Evolutionary conservation across 179 eudicot species (phyloP), one percentile per base, ranked within the genome.

Genomic region (Camellia oleifera): DNA sequence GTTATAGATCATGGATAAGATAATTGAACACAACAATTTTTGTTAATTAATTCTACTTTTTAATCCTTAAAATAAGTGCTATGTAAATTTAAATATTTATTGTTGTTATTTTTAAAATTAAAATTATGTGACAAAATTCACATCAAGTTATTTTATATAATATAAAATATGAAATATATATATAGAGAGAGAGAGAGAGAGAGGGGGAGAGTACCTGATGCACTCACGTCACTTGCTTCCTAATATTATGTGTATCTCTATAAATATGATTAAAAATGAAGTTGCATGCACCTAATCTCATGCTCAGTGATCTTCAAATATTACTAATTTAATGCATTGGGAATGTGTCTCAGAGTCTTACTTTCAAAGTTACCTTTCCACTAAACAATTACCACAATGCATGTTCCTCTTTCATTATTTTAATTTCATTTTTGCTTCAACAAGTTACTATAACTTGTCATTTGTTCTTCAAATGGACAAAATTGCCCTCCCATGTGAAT

Each of bases 221-320:
- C 67, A 11, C 65, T 73, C 82, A 74, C 82, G 82, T 80, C 82
- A 74, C 82, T 78, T 80, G 82, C n/a, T 63, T 74, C 53, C 10
- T 44, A 56, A 9, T 57, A 57, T 9, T 9, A 57, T 57, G 13
- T 57, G 12, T 9, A 57, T 48, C 7, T 57, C 61, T 57, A 57
- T 57, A 10, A 57, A 32, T 32, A 32, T 32, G 40, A 32, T 32
- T 32, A 32, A 32, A 32, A 32, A 32, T 57, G 3, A 57, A 57
- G 61, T 60, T 32, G 8, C 78, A 66, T 74, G 74, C 78, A 80
- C 75, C 82, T 79, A 79, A 79, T 63, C 72, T 66, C 40, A 32
- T 46, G 44, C 7, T 68, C 26, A 5, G 61, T 72, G 4, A 72
- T 79, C 69, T 45, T 17, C 6, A 60, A 20, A 60, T 44, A 52